Evolutionary conservation across 768 basidiomycete genomes (phyloP).

Genomic region (Suillus occidentalis): DNA sequence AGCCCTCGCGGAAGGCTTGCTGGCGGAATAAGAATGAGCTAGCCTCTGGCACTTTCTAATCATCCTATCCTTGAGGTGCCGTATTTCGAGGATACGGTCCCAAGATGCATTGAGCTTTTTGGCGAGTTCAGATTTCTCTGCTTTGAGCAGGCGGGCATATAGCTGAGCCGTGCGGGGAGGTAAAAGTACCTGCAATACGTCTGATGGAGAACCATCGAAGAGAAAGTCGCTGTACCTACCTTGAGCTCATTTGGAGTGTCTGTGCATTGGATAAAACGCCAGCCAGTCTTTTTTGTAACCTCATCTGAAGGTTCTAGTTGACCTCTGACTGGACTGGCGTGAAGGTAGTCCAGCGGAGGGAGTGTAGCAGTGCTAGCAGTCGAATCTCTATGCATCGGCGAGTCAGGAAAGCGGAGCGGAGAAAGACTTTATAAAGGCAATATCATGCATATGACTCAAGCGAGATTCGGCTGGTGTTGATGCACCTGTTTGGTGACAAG

Average conservation of each 20-base stretch:
- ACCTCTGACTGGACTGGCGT: constrained; percentile 68
- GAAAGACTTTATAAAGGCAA: constrained; percentile 10
- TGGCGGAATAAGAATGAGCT: constrained; percentile 43
- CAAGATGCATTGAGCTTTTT: constrained; percentile 58
- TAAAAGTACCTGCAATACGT: constrained; percentile 54
- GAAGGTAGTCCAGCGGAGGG: constrained; percentile 52
- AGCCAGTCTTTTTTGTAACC: constrained; percentile 51
- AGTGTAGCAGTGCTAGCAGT: constrained; percentile 22
- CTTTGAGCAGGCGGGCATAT: constrained; percentile 64
- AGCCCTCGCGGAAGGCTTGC: constrained; percentile 39
- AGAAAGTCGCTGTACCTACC: constrained; percentile 35
- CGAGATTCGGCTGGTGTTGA: constrained; percentile 10
- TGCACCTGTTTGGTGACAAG: constrained; percentile 21
- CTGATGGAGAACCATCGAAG: constrained; percentile 1
- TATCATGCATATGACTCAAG: constrained; percentile 21
- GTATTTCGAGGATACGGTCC: constrained; percentile 72
- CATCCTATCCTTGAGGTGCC: constrained; percentile 80
- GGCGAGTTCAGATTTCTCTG: constrained; percentile 60
- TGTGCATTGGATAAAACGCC: constrained; percentile 73
- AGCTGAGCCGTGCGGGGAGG: constrained; percentile 66
- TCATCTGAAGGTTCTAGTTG: constrained; percentile 70
- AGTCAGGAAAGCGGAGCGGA: constrained; percentile 8
- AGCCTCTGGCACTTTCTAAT: constrained; percentile 75
- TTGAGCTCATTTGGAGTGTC: constrained; percentile 77
- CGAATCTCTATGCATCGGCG: constrained; percentile 25